Base-by-base conservation (phyloP, 352 stramenopile genomes). In the Phytopythium kandeliae region DNA sequence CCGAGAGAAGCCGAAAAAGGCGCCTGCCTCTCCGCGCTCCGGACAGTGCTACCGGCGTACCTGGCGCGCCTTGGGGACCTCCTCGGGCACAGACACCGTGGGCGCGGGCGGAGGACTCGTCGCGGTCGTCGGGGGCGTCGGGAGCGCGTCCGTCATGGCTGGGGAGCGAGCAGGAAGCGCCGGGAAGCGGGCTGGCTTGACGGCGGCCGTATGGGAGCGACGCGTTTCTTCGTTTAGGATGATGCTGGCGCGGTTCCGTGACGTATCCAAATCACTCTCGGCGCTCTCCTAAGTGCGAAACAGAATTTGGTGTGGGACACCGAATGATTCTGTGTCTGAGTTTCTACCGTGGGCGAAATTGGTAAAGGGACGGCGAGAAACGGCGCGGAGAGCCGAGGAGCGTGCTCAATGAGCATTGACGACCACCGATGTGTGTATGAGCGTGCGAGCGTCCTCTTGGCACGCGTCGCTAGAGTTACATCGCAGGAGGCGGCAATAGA, bases 41-140 rank as follows among this genome's bases (percentile, higher is more conserved):
- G n/a, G n/a, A 38, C 8, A 16, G 34, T 7, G 1, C 24, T 13
- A 26, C 4, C 3, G 38, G 12, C 56, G 35, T 54, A 72, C 63
- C 63, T 85, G 74, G 22, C 71, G 71, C 13, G 74, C 71, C 38
- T 67, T 68, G 13, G 71, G 67, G 11, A 75, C 36, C 11, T 73
- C 57, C 41, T 77, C 70, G 2, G 60, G 26, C 21, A 70, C 43
- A 1, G 54, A 24, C 31, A 68, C 55, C 22, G 60, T 62, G 2
- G 60, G 47, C 3, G 63, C 52, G 16, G 60, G 51, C 7, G 54
- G 55, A 34, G 41, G 30, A 12, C 13, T 45, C 38, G 45, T 44
- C 16, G 21, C 13, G 25, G 50, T 15, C 31, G 64, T 25, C 3
- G 60, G 58, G 42, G 55, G 43, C 4, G 51, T 48, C 37, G 52